A percentile compares a stretch with the other conserved stretches of the same genome.
Conservation (phyloP, 2,329 filamentous ascomycete genomes). For the Aspergillus phoenicis region DNA sequence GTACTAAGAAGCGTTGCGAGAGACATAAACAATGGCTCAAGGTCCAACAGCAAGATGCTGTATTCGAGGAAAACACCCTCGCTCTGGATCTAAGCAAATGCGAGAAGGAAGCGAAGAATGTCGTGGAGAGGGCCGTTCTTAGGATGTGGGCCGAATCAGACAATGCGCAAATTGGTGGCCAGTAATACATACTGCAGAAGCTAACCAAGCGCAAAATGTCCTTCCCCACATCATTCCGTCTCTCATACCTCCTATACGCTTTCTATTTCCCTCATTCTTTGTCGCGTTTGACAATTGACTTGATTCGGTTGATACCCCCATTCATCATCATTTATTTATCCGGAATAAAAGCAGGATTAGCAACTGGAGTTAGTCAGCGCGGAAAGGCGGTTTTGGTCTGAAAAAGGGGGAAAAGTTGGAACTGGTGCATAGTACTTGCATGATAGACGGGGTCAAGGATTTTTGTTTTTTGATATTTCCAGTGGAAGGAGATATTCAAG, state of each 20-base stretch:
- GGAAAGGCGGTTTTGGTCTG: conserved; percentile 8
- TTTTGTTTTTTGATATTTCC: background rate
- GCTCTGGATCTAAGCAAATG: conserved; percentile 42
- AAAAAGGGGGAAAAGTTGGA: background rate
- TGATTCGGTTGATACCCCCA: conserved; percentile 31
- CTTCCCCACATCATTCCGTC: background rate
- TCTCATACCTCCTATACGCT: background rate
- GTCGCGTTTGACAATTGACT: background rate
- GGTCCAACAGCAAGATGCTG: conserved; percentile 48
- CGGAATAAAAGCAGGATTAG: conserved; percentile 20
- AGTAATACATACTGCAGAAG: conserved; percentile 1
- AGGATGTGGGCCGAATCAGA: conserved; percentile 43
- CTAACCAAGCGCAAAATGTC: background rate
- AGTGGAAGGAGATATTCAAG: background rate
- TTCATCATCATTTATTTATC: conserved; percentile 16
- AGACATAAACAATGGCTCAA: conserved; percentile 53
- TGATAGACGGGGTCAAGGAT: conserved; percentile 1
- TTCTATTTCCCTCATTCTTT: background rate
- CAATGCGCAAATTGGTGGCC: conserved; percentile 24
- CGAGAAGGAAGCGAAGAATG: conserved; percentile 44
- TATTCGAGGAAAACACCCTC: conserved; percentile 47
- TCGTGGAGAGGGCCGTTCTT: conserved; percentile 49
- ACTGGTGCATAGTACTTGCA: background rate
- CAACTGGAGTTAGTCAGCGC: conserved; percentile 31
- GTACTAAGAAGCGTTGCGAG: conserved; percentile 52